These are phyloP conservation scores for Colletotrichum limetticola DNA, from an alignment of 2,329 filamentous ascomycete species.

Conservation along the genomic window DNA sequence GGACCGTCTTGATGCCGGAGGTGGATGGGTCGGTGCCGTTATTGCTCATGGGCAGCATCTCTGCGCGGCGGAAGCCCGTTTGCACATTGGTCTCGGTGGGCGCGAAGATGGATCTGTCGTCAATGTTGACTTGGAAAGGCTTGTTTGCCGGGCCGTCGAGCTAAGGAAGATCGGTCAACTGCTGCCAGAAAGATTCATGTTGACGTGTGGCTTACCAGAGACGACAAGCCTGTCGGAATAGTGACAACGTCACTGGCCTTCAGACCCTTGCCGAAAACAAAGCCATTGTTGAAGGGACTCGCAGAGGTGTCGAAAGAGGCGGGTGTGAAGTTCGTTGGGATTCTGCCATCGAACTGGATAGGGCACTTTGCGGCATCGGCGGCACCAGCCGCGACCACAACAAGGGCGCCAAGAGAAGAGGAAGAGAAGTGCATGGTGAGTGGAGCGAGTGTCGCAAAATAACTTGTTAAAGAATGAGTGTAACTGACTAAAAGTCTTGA, in stretches of 20 bases:
- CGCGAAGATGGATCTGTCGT: slow-evolving; percentile 68
- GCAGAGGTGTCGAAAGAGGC: slow-evolving; percentile 53
- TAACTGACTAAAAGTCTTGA: background rate
- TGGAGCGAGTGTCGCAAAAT: background rate
- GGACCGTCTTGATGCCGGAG: slow-evolving; percentile 67
- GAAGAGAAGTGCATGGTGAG: background rate
- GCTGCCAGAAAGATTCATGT: background rate
- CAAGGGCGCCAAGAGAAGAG: background rate
- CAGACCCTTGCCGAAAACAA: slow-evolving; percentile 63
- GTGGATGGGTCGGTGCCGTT: slow-evolving; percentile 62
- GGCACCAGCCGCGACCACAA: background rate
- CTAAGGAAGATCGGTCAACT: background rate
- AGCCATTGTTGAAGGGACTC: slow-evolving; percentile 60
- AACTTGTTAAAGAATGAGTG: background rate
- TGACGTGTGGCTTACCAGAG: slow-evolving; percentile 40
- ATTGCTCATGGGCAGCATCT: slow-evolving; percentile 63
- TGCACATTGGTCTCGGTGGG: slow-evolving; percentile 60
- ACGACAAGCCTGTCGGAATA: slow-evolving; percentile 48
- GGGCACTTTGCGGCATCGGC: slow-evolving; percentile 40
- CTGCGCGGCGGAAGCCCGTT: slow-evolving; percentile 69
- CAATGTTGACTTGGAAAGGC: slow-evolving; percentile 66
- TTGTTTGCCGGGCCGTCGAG: slow-evolving; percentile 55
- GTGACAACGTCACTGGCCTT: slow-evolving; percentile 61
- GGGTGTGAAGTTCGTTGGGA: slow-evolving; percentile 49
- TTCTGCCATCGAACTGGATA: slow-evolving; percentile 58